phyloP scores from a whole-genome alignment of 2,329 filamentous ascomycete genomes.

The Aureobasidium sp. region DNA sequence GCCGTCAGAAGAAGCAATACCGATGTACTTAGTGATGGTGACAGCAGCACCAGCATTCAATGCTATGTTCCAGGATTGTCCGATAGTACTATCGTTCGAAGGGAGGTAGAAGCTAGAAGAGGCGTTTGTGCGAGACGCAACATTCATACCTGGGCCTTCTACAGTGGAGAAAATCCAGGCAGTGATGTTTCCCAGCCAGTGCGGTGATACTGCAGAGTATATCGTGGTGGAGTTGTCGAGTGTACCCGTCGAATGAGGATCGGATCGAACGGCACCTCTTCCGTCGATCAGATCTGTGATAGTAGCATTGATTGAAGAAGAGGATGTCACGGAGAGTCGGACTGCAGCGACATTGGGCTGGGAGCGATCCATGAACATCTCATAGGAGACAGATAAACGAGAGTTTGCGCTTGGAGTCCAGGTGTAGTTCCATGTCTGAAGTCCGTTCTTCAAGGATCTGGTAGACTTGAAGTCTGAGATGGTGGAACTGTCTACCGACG shows the following conservation, averaged over 20 bases:
- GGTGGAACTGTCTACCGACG: conserved; percentile 49
- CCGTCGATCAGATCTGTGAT: conserved; percentile 62
- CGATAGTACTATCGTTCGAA: conserved; percentile 55
- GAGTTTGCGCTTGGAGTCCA: conserved; percentile 50
- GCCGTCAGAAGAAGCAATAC: conserved; percentile 59
- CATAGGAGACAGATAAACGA: conserved; percentile 52
- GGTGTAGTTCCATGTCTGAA: conserved; percentile 55
- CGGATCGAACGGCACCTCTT: conserved; percentile 56
- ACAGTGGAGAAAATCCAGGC: conserved; percentile 51
- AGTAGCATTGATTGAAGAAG: conserved; percentile 44
- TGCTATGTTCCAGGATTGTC: conserved; percentile 48
- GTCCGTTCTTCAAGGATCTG: conserved; percentile 53
- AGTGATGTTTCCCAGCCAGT: conserved; percentile 53
- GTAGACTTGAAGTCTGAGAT: conserved; percentile 54
- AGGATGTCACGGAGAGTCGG: conserved; percentile 50
- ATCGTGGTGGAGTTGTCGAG: conserved; percentile 47
- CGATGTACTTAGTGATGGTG: conserved; percentile 58
- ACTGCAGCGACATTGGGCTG: conserved; percentile 54
- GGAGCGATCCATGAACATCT: conserved; percentile 58
- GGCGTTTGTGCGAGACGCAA: conserved; percentile 34
- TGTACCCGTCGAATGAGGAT: conserved; percentile 48
- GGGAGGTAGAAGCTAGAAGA: conserved; percentile 42
- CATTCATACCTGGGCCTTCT: conserved; percentile 35
- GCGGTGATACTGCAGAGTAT: conserved; percentile 56
- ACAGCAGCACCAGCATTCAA: conserved; percentile 46